Evolutionary conservation across 2,329 filamentous ascomycete species (phyloP).

Genomic region (Cladosporium sp.): DNA sequence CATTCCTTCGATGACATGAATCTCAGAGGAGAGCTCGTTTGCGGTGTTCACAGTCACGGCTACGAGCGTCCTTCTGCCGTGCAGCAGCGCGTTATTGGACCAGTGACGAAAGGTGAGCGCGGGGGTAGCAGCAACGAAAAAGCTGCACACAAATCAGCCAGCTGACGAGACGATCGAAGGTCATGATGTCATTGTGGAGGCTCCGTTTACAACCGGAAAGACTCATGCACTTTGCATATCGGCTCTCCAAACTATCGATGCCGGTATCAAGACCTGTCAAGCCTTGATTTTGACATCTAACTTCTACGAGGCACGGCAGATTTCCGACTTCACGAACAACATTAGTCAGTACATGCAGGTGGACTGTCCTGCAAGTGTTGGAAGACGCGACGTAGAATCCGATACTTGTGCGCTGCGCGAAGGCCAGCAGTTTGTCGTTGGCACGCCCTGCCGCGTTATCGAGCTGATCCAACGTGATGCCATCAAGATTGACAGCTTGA

Average conservation of each 20-base stretch:
- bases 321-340: constrained; percentile 96
- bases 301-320: constrained; percentile 93
- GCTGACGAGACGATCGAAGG: constrained; percentile 31
- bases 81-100: constrained; percentile 99
- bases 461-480: constrained; percentile 77
- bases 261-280: constrained; percentile 46
- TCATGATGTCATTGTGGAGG: background rate
- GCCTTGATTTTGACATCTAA: constrained; percentile 57
- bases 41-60: constrained; percentile 99
- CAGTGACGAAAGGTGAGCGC: constrained; percentile 85
- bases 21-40: constrained; percentile 94
- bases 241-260: constrained; percentile 95
- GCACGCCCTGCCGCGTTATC: constrained; percentile 90
- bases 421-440: constrained; percentile 94
- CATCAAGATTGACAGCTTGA: constrained; percentile 71
- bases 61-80: constrained; percentile 99
- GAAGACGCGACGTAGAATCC: constrained; percentile 94
- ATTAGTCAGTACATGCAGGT: constrained; percentile 99
- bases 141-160: no score
- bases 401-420: constrained; percentile 97
- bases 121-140: no score
- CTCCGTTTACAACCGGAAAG: constrained; percentile 91
- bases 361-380: constrained; percentile 96
- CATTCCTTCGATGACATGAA: constrained; percentile 99
- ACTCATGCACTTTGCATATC: constrained; percentile 99